Base-by-base conservation (phyloP, 805 yeast species). In the Wickerhamiella siamensis region DNA sequence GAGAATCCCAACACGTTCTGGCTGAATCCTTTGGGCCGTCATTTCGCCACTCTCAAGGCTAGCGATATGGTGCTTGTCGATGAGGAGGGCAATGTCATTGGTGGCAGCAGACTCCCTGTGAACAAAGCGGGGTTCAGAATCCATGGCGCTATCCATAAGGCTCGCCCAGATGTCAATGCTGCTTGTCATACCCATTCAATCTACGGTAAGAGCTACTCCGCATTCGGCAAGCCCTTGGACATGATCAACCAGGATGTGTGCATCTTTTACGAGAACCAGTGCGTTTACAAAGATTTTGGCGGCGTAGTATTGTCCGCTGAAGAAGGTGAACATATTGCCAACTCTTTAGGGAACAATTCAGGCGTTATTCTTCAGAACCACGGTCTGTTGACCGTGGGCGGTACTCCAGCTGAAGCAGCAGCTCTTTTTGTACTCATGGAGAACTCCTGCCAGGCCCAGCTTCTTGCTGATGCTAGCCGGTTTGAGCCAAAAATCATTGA, bases 11-110 rank as follows among this genome's bases (percentile, higher is more conserved):
- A 66, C 36, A 80, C 88, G 3, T 83, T 83, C 58, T 83, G 94
- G 94, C 81, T 83, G 57, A 83, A 83, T 61, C 94, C 95, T 4
- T 64, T 83, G 48, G 88, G 80, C n/a, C 70, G 68, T 49, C 94
- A 83, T 59, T 83, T 80, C 58, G 67, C 72, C 17, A 55, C 71
- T 35, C 61, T 77, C 55, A 71, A 65, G 49, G 80, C 75, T 22
- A 63, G 72, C 16, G 83, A 77, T 50, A 66, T 77, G 70, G 79
- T 77, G 5, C 74, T 72, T 39, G 70, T 67, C 8, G 80, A 77
- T 54, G 74, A 71, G 52, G 64, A 73, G 35, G 83, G 82, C 27
- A 70, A 74, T 42, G 65, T 77, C 33, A 65, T 78, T 44, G 83
- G 79, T 26, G 82, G 81, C 38, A 66, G 68, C 46, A 59, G 58